Percentiles rank a stretch among this genome's conserved stretches.
These are phyloP conservation scores for Nothophaeocryptopus gaeumannii DNA, from an alignment of 2,329 filamentous ascomycete genomes.

Conservation along the genomic window DNA sequence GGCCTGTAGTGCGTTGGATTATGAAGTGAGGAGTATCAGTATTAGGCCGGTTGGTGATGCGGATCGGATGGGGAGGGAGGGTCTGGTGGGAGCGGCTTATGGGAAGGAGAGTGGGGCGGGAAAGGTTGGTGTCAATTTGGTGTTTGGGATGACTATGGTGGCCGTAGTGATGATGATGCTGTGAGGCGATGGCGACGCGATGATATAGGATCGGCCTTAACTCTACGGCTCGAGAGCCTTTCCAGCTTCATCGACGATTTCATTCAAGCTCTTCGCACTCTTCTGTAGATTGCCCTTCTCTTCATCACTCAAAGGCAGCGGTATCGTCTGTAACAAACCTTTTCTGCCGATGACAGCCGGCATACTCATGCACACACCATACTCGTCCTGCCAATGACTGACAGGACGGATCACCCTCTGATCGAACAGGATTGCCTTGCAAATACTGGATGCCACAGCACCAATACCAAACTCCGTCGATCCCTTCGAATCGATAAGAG, in stretches of 20 bases:
- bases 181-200: too few relatives aligned
- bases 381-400: conserved; percentile 50
- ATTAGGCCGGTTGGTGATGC: too few relatives aligned
- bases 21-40: too few relatives aligned
- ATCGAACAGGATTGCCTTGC: conserved; percentile 51
- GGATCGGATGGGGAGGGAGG: too few relatives aligned
- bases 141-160: too few relatives aligned
- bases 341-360: conserved; percentile 49
- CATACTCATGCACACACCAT: conserved; percentile 51
- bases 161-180: too few relatives aligned
- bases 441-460: conserved; percentile 49
- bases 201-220: too few relatives aligned
- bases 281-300: conserved; percentile 35
- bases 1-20: too few relatives aligned
- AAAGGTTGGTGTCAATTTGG: too few relatives aligned
- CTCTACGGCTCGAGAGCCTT: conserved; percentile 27
- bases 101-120: too few relatives aligned
- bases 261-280: conserved; percentile 38
- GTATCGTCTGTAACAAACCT: conserved; percentile 44
- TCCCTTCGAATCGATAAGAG: conserved; percentile 51
- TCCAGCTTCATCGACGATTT: conserved; percentile 39
- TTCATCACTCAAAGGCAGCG: conserved; percentile 34
- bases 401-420: conserved; percentile 47
- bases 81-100: too few relatives aligned
- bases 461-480: conserved; percentile 52